A percentile compares a stretch with the other conserved stretches of the same genome.
Conservation (phyloP, 768 basidiomycete genomes). For the Boletus patriciae region DNA sequence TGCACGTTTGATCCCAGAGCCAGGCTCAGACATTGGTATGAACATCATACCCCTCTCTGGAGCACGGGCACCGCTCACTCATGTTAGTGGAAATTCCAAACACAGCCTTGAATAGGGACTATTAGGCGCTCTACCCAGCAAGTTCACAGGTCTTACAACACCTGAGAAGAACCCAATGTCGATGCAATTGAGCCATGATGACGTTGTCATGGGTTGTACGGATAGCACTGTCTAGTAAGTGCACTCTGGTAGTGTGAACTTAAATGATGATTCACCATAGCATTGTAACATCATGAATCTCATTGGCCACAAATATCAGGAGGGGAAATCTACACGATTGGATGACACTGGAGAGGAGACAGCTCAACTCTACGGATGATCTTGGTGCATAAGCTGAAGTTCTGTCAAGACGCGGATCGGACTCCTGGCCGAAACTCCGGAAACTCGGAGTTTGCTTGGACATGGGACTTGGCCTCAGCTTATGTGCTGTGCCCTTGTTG, state of each 20-base stretch:
- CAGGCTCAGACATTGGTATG: slow-evolving; percentile 60
- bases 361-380: slow-evolving; percentile 17
- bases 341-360: slow-evolving; percentile 7
- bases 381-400: slow-evolving; percentile 7
- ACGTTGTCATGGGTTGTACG: slow-evolving; percentile 88
- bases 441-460: too few species aligned
- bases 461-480: too few species aligned
- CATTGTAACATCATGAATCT: slow-evolving; percentile 56
- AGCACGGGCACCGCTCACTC: slow-evolving; percentile 71
- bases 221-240: slow-evolving; percentile 90
- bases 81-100: slow-evolving; percentile 31
- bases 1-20: slow-evolving; percentile 20
- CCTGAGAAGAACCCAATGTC: slow-evolving; percentile 96
- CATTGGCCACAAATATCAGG: slow-evolving; percentile 56
- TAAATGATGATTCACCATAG: slow-evolving; percentile 13
- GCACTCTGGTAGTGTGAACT: not conserved
- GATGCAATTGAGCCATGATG: slow-evolving; percentile 88
- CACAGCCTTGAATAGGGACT: slow-evolving; percentile 50
- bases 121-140: slow-evolving; percentile 58
- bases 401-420: too few species aligned
- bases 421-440: too few species aligned
- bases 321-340: slow-evolving; percentile 17
- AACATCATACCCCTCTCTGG: slow-evolving; percentile 68
- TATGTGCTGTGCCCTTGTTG: too few species aligned
- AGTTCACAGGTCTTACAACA: slow-evolving; percentile 78